These are phyloP conservation scores for Hirschfeldia incana DNA, from an alignment of 345 rosid species.

Conservation along the genomic window DNA sequence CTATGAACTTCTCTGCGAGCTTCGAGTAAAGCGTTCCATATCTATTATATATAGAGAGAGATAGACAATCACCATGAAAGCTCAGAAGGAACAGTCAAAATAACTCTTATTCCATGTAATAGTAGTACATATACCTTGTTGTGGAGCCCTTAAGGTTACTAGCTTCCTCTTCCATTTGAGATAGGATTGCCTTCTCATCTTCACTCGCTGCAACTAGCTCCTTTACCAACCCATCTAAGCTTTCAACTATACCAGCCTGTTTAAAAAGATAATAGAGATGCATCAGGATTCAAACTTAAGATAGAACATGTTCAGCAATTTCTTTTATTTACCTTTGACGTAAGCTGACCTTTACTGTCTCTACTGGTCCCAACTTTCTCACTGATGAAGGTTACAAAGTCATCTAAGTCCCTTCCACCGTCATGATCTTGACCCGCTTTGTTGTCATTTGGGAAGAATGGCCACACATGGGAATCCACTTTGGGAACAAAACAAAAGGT, in stretches of 20 bases:
- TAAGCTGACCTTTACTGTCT: slow-evolving; percentile 83
- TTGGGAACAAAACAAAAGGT: slow-evolving; percentile 28
- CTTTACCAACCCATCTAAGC: slow-evolving; percentile 76
- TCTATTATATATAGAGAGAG: slow-evolving; percentile 38
- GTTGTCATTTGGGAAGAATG: slow-evolving; percentile 86
- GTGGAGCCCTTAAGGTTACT: slow-evolving; percentile 67
- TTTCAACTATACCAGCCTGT: slow-evolving; percentile 91
- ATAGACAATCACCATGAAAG: background rate
- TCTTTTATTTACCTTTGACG: slow-evolving; percentile 49
- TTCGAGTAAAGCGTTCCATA: slow-evolving; percentile 81
- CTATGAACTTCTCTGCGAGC: slow-evolving; percentile 67
- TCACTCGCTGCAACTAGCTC: slow-evolving; percentile 72
- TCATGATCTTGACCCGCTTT: slow-evolving; percentile 94
- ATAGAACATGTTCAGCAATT: too few species aligned
- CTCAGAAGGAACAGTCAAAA: background rate
- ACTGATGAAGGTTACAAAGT: slow-evolving; percentile 83
- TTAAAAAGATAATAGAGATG: background rate
- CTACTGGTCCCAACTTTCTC: slow-evolving; percentile 84
- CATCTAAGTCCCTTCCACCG: slow-evolving; percentile 87
- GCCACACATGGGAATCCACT: slow-evolving; percentile 88
- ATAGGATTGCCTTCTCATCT: slow-evolving; percentile 65
- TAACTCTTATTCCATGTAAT: background rate
- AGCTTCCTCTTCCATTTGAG: slow-evolving; percentile 75
- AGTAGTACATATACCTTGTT: slow-evolving; percentile 48
- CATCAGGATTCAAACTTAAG: background rate